Conservation (phyloP, 164 flowering plant genomes). For the Aristolochia californica region DNA sequence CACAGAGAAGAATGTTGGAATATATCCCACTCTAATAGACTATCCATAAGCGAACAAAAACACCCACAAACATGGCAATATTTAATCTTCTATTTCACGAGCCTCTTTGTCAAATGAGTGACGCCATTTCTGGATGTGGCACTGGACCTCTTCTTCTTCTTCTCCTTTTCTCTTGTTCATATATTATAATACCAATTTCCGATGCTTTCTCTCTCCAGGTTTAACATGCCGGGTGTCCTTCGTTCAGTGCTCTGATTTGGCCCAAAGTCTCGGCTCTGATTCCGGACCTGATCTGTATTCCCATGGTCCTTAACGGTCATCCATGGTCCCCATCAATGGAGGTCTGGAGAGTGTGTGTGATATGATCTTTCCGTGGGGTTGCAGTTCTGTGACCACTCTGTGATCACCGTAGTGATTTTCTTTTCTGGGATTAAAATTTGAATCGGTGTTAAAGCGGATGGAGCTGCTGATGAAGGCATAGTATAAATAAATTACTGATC, state of each 20-base stretch:
- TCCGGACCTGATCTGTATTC: conserved; percentile 1
- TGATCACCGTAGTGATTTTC: not conserved
- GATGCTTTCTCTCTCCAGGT: no score
- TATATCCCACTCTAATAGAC: not conserved
- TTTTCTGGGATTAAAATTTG: not conserved
- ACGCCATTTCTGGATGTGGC: no score
- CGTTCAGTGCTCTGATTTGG: not conserved
- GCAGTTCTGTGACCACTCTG: no score
- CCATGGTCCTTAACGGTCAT: no score
- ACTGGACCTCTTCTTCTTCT: no score
- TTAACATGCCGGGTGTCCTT: no score
- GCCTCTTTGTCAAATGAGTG: not conserved
- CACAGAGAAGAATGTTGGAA: not conserved
- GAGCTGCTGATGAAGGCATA: not conserved
- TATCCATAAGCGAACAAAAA: no score
- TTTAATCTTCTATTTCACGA: no score
- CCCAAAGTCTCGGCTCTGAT: conserved; percentile 1
- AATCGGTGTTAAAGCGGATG: not conserved
- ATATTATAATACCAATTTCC: no score
- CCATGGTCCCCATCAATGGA: not conserved
- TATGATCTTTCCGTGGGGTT: no score
- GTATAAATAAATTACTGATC: not conserved
- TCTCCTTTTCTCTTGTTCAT: no score
- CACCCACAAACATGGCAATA: no score
- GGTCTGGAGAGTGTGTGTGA: not conserved